phyloP scores from a whole-genome alignment of 2,329 filamentous ascomycete genomes.

The Peltaster fructicola region DNA sequence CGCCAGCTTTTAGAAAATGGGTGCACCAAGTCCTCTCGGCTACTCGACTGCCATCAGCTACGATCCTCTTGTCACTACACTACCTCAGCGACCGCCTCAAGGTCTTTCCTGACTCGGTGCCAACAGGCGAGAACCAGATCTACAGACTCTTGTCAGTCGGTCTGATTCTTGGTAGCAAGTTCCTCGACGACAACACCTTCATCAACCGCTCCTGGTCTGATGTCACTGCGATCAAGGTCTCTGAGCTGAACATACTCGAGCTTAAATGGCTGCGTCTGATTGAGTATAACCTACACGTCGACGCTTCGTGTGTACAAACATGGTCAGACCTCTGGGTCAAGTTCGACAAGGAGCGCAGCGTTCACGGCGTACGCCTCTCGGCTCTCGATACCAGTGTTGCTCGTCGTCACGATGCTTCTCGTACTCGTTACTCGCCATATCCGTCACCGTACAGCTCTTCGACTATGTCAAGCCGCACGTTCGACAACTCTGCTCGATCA shows the following conservation, averaged over 20 bases:
- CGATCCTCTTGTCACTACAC: slow-evolving; percentile 77
- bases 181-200: slow-evolving; percentile 91
- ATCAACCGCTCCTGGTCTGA: slow-evolving; percentile 95
- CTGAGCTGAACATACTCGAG: slow-evolving; percentile 71
- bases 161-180: slow-evolving; percentile 81
- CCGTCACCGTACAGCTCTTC: slow-evolving; percentile 18
- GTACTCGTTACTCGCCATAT: slow-evolving; percentile 27
- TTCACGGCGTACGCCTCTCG: slow-evolving; percentile 28
- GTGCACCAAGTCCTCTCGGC: slow-evolving; percentile 80
- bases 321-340: slow-evolving; percentile 51
- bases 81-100: slow-evolving; percentile 66
- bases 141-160: slow-evolving; percentile 78
- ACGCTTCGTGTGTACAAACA: slow-evolving; percentile 52
- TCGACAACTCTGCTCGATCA: too few relatives aligned
- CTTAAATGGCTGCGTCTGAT: slow-evolving; percentile 74
- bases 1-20: slow-evolving; percentile 73
- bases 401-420: slow-evolving; percentile 32
- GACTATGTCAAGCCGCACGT: slow-evolving; percentile 13
- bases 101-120: slow-evolving; percentile 15
- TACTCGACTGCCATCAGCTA: slow-evolving; percentile 76
- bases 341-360: slow-evolving; percentile 33
- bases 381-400: slow-evolving; percentile 49
- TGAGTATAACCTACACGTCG: slow-evolving; percentile 71
- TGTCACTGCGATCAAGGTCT: slow-evolving; percentile 73
- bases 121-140: slow-evolving; percentile 46